These are phyloP conservation scores for Aspergillus mulundensis DNA, from an alignment of 495 filamentous ascomycete species.

Conservation along the genomic window DNA sequence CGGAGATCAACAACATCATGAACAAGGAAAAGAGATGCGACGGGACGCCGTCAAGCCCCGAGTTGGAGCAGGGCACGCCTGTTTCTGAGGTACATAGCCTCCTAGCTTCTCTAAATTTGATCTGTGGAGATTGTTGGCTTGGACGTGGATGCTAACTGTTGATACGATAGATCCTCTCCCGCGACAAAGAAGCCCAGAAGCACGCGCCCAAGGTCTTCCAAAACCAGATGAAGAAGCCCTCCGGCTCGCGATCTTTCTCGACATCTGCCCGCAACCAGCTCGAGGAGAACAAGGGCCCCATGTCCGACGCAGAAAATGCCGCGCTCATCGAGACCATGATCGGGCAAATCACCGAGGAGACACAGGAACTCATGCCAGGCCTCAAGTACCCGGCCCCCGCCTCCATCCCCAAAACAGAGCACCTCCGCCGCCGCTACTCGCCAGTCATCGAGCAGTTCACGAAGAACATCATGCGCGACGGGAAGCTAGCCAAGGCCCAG, in stretches of 20 bases:
- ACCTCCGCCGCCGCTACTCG: constrained; percentile 76
- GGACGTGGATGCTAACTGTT: not conserved
- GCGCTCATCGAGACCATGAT: constrained; percentile 39
- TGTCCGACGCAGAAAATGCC: constrained; percentile 18
- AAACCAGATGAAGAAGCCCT: constrained; percentile 37
- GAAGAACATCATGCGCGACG: constrained; percentile 83
- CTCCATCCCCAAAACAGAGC: constrained; percentile 55
- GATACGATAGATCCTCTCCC: constrained; percentile 54
- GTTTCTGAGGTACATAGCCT: constrained; percentile 55
- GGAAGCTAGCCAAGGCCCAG: constrained; percentile 78
- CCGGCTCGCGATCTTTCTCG: constrained; percentile 55
- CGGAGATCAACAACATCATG: constrained; percentile 51
- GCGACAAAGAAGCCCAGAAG: constrained; percentile 57
- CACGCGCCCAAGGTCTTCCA: constrained; percentile 67
- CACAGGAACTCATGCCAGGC: constrained; percentile 40
- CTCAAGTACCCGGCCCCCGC: constrained; percentile 72
- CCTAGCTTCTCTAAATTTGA: not conserved
- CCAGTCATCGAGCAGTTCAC: constrained; percentile 79
- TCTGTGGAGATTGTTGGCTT: too few species aligned
- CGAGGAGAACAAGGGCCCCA: constrained; percentile 18
- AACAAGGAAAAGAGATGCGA: constrained; percentile 40
- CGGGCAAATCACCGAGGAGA: constrained; percentile 30
- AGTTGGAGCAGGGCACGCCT: constrained; percentile 62
- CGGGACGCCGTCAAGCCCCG: constrained; percentile 48
- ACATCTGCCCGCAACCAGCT: constrained; percentile 43